phyloP scores from a whole-genome alignment of 345 rosid genomes.

The Combretum micranthum region DNA sequence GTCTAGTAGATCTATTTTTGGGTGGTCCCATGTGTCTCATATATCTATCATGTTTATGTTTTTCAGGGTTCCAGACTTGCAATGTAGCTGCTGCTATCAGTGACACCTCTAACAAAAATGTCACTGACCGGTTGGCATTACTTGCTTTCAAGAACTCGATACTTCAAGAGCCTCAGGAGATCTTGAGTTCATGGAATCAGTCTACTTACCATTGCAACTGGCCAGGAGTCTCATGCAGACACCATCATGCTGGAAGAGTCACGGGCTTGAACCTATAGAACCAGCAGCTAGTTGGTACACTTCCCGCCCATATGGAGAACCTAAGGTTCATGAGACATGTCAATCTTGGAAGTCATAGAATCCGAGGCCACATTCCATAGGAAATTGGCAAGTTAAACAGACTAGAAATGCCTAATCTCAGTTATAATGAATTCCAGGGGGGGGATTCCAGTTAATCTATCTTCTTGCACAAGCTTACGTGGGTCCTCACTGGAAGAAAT shows the following conservation, averaged over 20 bases:
- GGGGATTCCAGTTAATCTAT: neutral
- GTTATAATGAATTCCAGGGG: neutral
- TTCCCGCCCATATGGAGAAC: slow-evolving; percentile 4
- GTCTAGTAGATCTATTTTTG: no score
- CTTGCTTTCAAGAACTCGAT: neutral
- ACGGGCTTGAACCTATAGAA: neutral
- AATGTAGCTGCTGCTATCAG: no score
- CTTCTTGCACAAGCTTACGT: neutral
- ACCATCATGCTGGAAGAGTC: neutral
- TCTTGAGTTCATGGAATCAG: slow-evolving; percentile 4
- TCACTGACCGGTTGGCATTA: no score
- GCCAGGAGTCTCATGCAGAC: slow-evolving; percentile 6
- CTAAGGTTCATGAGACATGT: neutral
- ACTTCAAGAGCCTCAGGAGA: no score
- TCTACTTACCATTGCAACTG: slow-evolving; percentile 6
- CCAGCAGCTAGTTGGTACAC: slow-evolving; percentile 3
- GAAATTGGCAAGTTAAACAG: neutral
- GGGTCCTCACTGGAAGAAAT: no score
- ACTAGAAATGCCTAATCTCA: neutral
- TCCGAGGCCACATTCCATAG: neutral
- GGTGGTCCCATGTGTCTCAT: no score
- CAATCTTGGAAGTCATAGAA: neutral
- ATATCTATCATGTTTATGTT: no score
- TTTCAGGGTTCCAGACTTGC: no score
- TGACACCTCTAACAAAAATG: no score